These are phyloP conservation scores for Colletotrichum scovillei DNA, from an alignment of 2,329 filamentous ascomycete species.

Conservation along the genomic window DNA sequence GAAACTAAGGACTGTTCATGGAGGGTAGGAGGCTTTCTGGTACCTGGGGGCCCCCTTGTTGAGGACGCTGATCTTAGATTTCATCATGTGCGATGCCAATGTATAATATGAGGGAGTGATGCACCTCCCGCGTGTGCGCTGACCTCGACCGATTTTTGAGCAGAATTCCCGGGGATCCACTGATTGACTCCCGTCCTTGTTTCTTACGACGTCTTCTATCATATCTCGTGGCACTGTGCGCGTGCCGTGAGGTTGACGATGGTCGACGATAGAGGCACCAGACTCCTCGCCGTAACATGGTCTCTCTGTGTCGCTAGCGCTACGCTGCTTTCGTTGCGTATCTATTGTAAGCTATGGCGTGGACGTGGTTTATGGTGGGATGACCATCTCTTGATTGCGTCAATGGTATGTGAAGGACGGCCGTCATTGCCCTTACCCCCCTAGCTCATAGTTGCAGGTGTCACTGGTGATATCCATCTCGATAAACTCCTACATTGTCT, in stretches of 20 bases:
- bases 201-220: not conserved
- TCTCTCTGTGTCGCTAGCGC: constrained; percentile 39
- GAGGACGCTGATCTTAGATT: constrained; percentile 1
- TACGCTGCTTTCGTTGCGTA: constrained; percentile 43
- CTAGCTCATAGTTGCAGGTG: not conserved
- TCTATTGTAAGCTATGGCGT: constrained; percentile 51
- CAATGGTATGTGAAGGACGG: constrained; percentile 46
- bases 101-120: constrained; percentile 12
- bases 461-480: constrained; percentile 42
- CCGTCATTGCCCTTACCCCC: not conserved
- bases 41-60: constrained; percentile 4
- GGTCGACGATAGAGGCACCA: constrained; percentile 40
- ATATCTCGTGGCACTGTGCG: not conserved
- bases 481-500: constrained; percentile 46
- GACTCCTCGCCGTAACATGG: constrained; percentile 46
- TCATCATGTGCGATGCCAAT: not conserved
- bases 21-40: constrained; percentile 2
- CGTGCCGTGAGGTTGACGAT: constrained; percentile 18
- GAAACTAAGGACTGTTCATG: not conserved
- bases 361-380: constrained; percentile 51
- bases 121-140: not conserved
- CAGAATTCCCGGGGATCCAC: not conserved
- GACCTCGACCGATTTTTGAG: not conserved
- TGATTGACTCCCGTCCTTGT: not conserved
- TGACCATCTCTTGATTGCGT: constrained; percentile 47